Evolutionary conservation across 2,329 filamentous ascomycete species (phyloP).

Genomic region (Paracamarosporium sp.): DNA sequence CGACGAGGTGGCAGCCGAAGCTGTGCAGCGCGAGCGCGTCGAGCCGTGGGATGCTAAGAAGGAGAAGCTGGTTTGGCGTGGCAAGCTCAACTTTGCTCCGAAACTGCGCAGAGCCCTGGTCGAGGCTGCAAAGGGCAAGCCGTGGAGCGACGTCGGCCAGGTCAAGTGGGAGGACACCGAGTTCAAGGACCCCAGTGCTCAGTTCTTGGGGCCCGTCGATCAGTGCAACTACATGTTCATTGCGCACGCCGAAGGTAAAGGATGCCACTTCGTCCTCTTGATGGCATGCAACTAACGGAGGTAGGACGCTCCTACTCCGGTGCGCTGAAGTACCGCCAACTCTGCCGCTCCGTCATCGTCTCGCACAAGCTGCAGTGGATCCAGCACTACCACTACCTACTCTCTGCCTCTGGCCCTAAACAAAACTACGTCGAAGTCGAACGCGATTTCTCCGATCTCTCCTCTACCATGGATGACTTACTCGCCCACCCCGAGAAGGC

Average conservation of each 20-base stretch:
- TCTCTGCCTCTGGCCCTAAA: slow-evolving; percentile 32
- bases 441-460: slow-evolving; percentile 42
- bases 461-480: slow-evolving; percentile 35
- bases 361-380: slow-evolving; percentile 45
- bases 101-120: slow-evolving; percentile 37
- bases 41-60: slow-evolving; percentile 41
- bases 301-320: slow-evolving; percentile 56
- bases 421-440: slow-evolving; percentile 45
- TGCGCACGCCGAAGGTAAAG: slow-evolving; percentile 60
- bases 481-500: slow-evolving; percentile 40
- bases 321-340: slow-evolving; percentile 60
- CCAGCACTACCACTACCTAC: slow-evolving; percentile 42
- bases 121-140: slow-evolving; percentile 36
- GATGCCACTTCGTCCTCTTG: slow-evolving; percentile 9
- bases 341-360: slow-evolving; percentile 51
- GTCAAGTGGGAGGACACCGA: slow-evolving; percentile 36
- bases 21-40: slow-evolving; percentile 30
- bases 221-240: slow-evolving; percentile 64
- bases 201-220: slow-evolving; percentile 58
- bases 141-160: slow-evolving; percentile 42
- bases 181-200: slow-evolving; percentile 32
- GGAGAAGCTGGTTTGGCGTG: slow-evolving; percentile 43
- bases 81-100: slow-evolving; percentile 39
- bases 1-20: slow-evolving; percentile 36
- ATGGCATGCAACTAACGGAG: slow-evolving; percentile 18